Evolutionary conservation across 805 yeast genomes (phyloP).

Genomic region (Saccharomycopsis sp.): DNA sequence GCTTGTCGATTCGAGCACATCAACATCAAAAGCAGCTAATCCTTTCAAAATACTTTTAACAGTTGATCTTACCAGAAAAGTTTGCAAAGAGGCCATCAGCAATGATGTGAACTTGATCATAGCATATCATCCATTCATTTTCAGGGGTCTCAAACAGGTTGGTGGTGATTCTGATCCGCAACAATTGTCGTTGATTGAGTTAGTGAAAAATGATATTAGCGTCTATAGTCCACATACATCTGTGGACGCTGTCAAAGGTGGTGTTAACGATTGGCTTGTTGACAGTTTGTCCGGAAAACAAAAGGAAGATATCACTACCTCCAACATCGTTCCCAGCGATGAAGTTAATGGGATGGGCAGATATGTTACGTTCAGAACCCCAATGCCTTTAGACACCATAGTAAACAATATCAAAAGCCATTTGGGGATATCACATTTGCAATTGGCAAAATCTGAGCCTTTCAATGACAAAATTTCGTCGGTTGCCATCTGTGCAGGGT

Average conservation of each 20-base stretch:
- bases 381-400: slow-evolving; percentile 36
- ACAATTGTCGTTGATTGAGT: slow-evolving; percentile 61
- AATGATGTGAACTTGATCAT: slow-evolving; percentile 48
- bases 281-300: slow-evolving; percentile 40
- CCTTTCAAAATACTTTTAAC: slow-evolving; percentile 44
- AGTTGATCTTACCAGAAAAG: slow-evolving; percentile 75
- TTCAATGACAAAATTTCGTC: slow-evolving; percentile 33
- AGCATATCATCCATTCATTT: slow-evolving; percentile 93
- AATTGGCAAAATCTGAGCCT: slow-evolving; percentile 41
- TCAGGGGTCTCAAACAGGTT: slow-evolving; percentile 74
- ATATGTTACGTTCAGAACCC: slow-evolving; percentile 38
- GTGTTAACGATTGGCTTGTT: slow-evolving; percentile 89
- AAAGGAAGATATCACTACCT: neutral
- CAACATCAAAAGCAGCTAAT: slow-evolving; percentile 16
- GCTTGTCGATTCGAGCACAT: slow-evolving; percentile 55
- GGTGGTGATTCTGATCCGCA: slow-evolving; percentile 60
- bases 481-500: slow-evolving; percentile 91
- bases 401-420: slow-evolving; percentile 44
- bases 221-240: slow-evolving; percentile 97
- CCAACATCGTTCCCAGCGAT: slow-evolving; percentile 20
- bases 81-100: slow-evolving; percentile 75
- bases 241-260: slow-evolving; percentile 84
- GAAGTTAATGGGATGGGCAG: slow-evolving; percentile 77
- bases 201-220: slow-evolving; percentile 69
- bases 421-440: slow-evolving; percentile 48